Conservation (phyloP, 148 eudicot genomes). For the Chenopodium quinoa region DNA sequence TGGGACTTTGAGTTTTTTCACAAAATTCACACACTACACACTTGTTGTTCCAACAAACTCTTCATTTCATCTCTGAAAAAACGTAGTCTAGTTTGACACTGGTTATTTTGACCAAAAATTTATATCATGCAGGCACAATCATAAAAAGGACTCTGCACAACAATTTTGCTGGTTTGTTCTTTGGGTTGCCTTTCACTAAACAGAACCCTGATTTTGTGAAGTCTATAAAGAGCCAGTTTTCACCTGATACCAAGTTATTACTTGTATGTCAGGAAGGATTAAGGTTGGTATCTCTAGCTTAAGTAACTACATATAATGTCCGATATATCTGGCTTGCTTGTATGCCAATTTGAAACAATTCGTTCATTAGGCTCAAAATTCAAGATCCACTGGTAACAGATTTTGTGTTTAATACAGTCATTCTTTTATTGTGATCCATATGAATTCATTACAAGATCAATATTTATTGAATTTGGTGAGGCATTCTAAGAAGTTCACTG, state of each 20-base stretch:
- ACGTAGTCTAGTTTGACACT: background rate
- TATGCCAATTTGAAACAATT: background rate
- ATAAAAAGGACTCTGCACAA: constrained; percentile 76
- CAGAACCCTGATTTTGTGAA: constrained; percentile 82
- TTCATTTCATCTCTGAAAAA: background rate
- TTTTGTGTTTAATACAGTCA: no score
- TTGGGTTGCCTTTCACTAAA: constrained; percentile 84
- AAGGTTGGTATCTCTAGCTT: constrained; percentile 43
- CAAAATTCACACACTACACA: no score
- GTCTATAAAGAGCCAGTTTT: constrained; percentile 70
- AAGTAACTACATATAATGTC: no score
- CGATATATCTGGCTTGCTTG: background rate
- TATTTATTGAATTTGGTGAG: background rate
- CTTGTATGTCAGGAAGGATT: constrained; percentile 95
- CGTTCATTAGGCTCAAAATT: background rate
- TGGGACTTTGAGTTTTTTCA: no score
- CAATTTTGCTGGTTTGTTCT: constrained; percentile 85
- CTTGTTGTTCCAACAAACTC: no score
- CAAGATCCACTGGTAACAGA: background rate
- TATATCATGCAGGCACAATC: constrained; percentile 63
- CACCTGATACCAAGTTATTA: constrained; percentile 71
- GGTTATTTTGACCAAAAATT: constrained; percentile 1
- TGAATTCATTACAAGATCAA: no score
- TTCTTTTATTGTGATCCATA: no score
- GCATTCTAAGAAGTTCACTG: background rate